Percentiles rank a stretch among this genome's conserved stretches.
phyloP scores from a whole-genome alignment of 306 rosid species.

The Cajanus cajan region DNA sequence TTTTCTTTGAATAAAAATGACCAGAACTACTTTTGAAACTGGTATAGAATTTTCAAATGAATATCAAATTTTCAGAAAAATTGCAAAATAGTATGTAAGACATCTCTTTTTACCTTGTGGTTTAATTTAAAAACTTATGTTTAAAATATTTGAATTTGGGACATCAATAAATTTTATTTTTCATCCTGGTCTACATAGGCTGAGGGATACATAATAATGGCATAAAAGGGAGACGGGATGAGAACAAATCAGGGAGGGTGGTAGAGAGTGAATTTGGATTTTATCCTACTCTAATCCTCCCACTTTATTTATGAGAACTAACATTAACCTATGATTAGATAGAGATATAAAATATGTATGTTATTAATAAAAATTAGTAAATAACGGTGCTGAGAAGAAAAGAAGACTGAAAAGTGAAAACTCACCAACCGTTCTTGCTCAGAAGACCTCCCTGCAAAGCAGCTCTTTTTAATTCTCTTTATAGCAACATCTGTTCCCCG shows the following conservation, averaged over 20 bases:
- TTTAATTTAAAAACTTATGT: background rate
- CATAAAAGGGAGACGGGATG: background rate
- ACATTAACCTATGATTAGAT: background rate
- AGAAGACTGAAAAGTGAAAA: slow-evolving; percentile 12
- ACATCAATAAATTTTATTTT: slow-evolving; percentile 1
- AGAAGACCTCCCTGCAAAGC: slow-evolving; percentile 75
- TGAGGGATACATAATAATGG: background rate
- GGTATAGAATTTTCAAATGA: background rate
- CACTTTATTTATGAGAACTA: background rate
- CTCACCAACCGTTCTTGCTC: slow-evolving; percentile 91
- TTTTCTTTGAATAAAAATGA: slow-evolving; percentile 1
- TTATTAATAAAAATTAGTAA: background rate
- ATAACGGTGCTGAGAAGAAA: slow-evolving; percentile 14
- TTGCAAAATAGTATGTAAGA: background rate
- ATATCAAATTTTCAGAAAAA: background rate
- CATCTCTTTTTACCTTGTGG: background rate
- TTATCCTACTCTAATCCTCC: background rate
- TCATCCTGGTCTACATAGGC: background rate
- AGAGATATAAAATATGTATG: background rate
- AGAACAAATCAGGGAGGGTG: background rate
- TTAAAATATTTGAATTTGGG: slow-evolving; percentile 1
- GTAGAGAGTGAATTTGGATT: slow-evolving; percentile 1
- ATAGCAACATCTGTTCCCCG: slow-evolving; percentile 96
- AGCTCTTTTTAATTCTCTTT: slow-evolving; percentile 88
- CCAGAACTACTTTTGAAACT: slow-evolving; percentile 5